Evolutionary conservation across 2,329 filamentous ascomycete genomes (phyloP).

Genomic region (Stachybotrys chartarum): DNA sequence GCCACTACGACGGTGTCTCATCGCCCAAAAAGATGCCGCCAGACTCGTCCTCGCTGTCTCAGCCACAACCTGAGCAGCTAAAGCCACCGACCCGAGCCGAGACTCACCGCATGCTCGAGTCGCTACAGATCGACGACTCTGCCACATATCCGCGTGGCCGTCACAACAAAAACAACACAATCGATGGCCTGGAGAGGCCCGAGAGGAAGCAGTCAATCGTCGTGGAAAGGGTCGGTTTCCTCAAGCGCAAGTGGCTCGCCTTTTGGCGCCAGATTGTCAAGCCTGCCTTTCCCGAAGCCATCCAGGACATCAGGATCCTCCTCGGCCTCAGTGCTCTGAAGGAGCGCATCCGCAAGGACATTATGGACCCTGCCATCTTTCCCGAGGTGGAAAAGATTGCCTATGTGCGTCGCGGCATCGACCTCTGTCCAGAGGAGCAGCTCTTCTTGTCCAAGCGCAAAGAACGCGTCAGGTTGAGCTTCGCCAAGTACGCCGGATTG

Average conservation of each 20-base stretch:
- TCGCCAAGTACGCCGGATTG: slow-evolving; percentile 2
- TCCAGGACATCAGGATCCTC: slow-evolving; percentile 6
- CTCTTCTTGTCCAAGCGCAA: slow-evolving; percentile 2
- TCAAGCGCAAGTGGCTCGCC: background rate
- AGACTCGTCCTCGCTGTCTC: background rate
- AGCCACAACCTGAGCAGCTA: background rate
- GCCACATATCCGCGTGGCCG: background rate
- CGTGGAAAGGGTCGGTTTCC: background rate
- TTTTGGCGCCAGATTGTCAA: slow-evolving; percentile 6
- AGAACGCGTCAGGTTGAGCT: background rate
- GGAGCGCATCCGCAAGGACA: slow-evolving; percentile 3
- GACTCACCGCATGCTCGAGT: background rate
- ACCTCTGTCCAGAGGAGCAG: slow-evolving; percentile 2
- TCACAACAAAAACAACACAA: background rate
- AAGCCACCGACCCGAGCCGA: background rate
- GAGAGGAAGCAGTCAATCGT: background rate
- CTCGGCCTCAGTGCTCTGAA: slow-evolving; percentile 5
- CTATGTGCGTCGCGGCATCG: slow-evolving; percentile 2
- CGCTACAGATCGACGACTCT: background rate
- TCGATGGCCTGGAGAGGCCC: background rate
- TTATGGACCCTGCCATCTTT: slow-evolving; percentile 3
- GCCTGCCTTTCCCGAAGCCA: slow-evolving; percentile 6
- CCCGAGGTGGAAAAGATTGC: slow-evolving; percentile 4
- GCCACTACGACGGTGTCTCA: background rate
- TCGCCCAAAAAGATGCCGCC: too few species aligned